Base-by-base conservation (phyloP, 1,139 yeast species). In the Yamadazyma diddensiae region DNA sequence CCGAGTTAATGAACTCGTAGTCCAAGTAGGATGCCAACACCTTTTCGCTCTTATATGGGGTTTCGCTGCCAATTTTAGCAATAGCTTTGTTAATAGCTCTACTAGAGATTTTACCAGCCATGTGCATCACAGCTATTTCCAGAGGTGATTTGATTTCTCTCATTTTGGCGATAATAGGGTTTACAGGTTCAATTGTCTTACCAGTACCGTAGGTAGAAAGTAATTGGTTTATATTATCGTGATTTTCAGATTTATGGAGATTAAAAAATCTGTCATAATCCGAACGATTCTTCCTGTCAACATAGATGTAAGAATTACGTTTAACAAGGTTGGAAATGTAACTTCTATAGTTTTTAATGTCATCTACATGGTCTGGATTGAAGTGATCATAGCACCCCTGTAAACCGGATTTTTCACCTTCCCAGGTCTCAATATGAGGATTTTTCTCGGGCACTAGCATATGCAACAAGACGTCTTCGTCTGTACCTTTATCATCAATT, bases 381-480 rank as follows among this genome's bases (percentile, higher is more conserved):
- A 92, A 92, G 30, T 81, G 74, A 31, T 86, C 90, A 33, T 62
- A 63, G 1, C 84, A 96, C 9, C 95, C 96, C 30, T 79, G 77
- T 6, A 82, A 69, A 1, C 99, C 99, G 24, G 94, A 82, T 46
- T 95, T 73, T 26, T 77, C 80, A 7, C 99, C 99, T 49, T 90
- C 97, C 99, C 99, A 92, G 42, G 82, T 76, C 56, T 92, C 98
- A 19, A 75, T 77, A 30, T 65, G 65, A 5, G 77, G 73, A 52
- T 90, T 82, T 49, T 81, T 81, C n/a, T 86, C 87, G 2, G 92
- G 96, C 5, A 90, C 95, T 35, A 88, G 63, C 82, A 94, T 75
- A 49, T 84, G 94, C 36, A 84, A 73, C 2, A 70, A 54, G 13
- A 78, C 62, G 44, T 79, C 79, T 6, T 76, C 80, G 12, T 72